Conservation (phyloP, 345 rosid genomes). For the Leavenworthia alabamica region DNA sequence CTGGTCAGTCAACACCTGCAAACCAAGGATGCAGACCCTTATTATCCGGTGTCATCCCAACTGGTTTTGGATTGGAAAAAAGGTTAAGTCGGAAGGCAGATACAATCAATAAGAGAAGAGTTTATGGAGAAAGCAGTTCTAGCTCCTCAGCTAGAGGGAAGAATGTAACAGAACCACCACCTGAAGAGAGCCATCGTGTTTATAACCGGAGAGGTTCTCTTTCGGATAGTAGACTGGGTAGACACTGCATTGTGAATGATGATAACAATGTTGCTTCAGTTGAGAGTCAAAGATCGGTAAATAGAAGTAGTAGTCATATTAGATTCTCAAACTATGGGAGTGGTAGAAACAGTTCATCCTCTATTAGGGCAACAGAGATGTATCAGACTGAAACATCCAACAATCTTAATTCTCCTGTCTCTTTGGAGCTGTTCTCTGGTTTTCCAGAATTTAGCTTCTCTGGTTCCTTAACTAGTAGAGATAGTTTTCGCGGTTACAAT, state of each 20-base stretch:
- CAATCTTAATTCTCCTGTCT: slow-evolving; percentile 46
- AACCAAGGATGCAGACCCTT: slow-evolving; percentile 45
- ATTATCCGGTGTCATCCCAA: slow-evolving; percentile 41
- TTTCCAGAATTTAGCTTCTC: slow-evolving; percentile 46
- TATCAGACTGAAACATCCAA: slow-evolving; percentile 39
- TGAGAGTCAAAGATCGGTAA: slow-evolving; percentile 48
- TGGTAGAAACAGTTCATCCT: slow-evolving; percentile 34
- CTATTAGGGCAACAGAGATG: slow-evolving; percentile 32
- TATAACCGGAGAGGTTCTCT: slow-evolving; percentile 43
- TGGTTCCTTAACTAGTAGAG: slow-evolving; percentile 40
- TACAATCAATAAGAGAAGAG: slow-evolving; percentile 39
- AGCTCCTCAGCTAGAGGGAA: slow-evolving; percentile 58
- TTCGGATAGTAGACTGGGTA: slow-evolving; percentile 51
- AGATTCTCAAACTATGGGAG: slow-evolving; percentile 42
- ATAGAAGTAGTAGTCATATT: slow-evolving; percentile 29
- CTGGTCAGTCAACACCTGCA: slow-evolving; percentile 34
- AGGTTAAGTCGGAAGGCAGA: slow-evolving; percentile 39
- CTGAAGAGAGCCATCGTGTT: slow-evolving; percentile 36
- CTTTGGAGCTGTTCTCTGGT: slow-evolving; percentile 42
- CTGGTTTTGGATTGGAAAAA: slow-evolving; percentile 49
- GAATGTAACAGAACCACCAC: slow-evolving; percentile 42
- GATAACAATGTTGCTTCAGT: slow-evolving; percentile 38
- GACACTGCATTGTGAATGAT: slow-evolving; percentile 40
- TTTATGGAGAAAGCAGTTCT: slow-evolving; percentile 66
- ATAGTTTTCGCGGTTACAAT: slow-evolving; percentile 49